These are phyloP conservation scores for Aspergillus incahuasiensis DNA, from an alignment of 495 filamentous ascomycete species.

Conservation along the genomic window DNA sequence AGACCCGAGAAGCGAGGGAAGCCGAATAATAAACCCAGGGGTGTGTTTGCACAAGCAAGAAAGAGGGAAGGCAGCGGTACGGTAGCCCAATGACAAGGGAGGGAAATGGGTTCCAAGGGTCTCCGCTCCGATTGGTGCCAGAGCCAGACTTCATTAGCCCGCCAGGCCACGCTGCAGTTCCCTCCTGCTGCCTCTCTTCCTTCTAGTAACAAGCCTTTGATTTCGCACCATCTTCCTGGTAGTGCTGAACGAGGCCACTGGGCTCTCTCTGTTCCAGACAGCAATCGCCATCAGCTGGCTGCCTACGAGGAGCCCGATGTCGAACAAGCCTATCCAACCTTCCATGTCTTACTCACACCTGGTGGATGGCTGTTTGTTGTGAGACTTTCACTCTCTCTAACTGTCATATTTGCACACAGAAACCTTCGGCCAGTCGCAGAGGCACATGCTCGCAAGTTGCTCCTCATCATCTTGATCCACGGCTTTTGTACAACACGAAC, in stretches of 20 bases:
- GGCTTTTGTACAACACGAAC: not conserved
- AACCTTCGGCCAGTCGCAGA: not conserved
- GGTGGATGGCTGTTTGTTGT: too few relatives aligned
- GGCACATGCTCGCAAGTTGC: too few relatives aligned
- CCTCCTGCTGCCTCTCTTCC: not conserved
- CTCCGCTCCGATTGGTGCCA: slow-evolving; percentile 25
- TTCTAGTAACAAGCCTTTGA: not conserved
- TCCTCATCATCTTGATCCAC: too few relatives aligned
- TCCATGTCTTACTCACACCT: too few relatives aligned
- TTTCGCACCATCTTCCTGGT: not conserved
- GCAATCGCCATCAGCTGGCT: not conserved
- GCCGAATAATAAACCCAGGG: too few relatives aligned
- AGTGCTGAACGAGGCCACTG: not conserved
- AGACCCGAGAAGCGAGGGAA: too few relatives aligned
- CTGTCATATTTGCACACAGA: too few relatives aligned
- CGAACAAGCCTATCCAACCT: too few relatives aligned
- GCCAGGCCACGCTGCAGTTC: not conserved
- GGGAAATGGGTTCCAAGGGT: slow-evolving; percentile 26
- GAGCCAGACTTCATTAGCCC: slow-evolving; percentile 8
- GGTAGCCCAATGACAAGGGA: slow-evolving; percentile 25
- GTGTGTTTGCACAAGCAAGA: too few relatives aligned
- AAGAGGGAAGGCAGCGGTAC: too few relatives aligned
- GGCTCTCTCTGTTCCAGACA: not conserved
- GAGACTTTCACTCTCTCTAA: too few relatives aligned
- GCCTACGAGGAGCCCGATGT: not conserved